phyloP scores from a whole-genome alignment of 2,329 filamentous ascomycete species.

The Microsporum canis region DNA sequence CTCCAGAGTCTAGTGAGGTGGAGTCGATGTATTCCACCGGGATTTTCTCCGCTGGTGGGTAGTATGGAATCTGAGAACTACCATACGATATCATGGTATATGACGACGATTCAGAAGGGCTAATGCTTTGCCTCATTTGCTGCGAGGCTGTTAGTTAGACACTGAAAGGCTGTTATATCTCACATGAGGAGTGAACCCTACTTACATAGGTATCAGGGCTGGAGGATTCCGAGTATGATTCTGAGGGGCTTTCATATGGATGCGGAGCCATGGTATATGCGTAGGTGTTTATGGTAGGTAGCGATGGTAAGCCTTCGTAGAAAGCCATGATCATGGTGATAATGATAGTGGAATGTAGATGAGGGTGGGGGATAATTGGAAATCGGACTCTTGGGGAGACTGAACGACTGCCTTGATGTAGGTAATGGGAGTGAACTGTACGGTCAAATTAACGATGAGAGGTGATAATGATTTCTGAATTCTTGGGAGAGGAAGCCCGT shows the following conservation, averaged over 20 bases:
- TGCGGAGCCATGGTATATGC: background rate
- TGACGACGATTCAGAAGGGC: constrained; percentile 12
- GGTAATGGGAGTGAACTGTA: background rate
- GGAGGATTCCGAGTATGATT: constrained; percentile 3
- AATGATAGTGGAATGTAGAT: background rate
- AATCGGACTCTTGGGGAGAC: background rate
- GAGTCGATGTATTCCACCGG: constrained; percentile 19
- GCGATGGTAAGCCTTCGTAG: constrained; percentile 16
- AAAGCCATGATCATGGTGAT: background rate
- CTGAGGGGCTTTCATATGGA: background rate
- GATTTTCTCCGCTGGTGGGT: constrained; percentile 15
- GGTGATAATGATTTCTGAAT: background rate
- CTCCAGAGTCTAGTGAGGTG: constrained; percentile 17
- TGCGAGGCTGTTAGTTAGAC: background rate
- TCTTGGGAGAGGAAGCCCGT: background rate
- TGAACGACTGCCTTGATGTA: background rate
- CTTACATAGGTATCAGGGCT: constrained; percentile 2
- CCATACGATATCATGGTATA: constrained; percentile 18
- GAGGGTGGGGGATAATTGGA: background rate
- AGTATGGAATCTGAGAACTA: constrained; percentile 14
- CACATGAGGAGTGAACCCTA: background rate
- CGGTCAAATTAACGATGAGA: background rate
- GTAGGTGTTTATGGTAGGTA: constrained; percentile 17
- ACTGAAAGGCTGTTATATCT: background rate
- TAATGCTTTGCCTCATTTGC: constrained; percentile 17